Evolutionary conservation across 1,284 basidiomycete genomes (phyloP).

Genomic region (Ustilago xerochloae): DNA sequence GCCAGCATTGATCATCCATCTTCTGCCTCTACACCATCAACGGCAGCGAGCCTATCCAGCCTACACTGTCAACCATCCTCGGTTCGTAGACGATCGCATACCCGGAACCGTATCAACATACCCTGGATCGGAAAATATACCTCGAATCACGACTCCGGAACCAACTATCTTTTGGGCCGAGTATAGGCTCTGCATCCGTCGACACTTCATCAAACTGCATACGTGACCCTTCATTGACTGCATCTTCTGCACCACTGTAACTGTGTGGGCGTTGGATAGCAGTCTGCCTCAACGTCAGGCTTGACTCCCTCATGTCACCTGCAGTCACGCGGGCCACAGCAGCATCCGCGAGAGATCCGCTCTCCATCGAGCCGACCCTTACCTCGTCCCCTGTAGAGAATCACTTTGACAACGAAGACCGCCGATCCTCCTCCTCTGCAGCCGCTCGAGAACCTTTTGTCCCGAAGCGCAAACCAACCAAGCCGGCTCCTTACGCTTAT

Average conservation of each 20-base stretch:
- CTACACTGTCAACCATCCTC: too few relatives aligned
- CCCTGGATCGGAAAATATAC: too few relatives aligned
- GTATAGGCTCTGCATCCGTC: neutral
- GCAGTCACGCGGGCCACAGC: constrained; percentile 39
- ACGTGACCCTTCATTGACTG: neutral
- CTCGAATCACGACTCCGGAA: too few relatives aligned
- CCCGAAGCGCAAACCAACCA: constrained; percentile 31
- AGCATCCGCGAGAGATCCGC: constrained; percentile 24
- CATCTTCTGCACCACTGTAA: constrained; percentile 8
- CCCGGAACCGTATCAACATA: too few relatives aligned
- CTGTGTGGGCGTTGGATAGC: constrained; percentile 13
- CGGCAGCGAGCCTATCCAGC: too few relatives aligned
- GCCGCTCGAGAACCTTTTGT: constrained; percentile 28
- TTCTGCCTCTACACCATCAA: too few relatives aligned
- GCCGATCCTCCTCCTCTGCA: constrained; percentile 12
- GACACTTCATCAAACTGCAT: neutral
- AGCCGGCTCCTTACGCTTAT: constrained; percentile 33
- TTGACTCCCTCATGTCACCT: constrained; percentile 25
- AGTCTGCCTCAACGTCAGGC: neutral
- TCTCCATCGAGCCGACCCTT: neutral
- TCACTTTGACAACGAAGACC: neutral
- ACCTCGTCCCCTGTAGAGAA: neutral
- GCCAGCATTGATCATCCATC: neutral
- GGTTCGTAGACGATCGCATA: too few relatives aligned
- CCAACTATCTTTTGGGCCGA: too few relatives aligned